A percentile compares a stretch with the other conserved stretches of the same genome.
Conservation (phyloP, 352 stramenopile genomes). For the Globisporangium emineosum region DNA sequence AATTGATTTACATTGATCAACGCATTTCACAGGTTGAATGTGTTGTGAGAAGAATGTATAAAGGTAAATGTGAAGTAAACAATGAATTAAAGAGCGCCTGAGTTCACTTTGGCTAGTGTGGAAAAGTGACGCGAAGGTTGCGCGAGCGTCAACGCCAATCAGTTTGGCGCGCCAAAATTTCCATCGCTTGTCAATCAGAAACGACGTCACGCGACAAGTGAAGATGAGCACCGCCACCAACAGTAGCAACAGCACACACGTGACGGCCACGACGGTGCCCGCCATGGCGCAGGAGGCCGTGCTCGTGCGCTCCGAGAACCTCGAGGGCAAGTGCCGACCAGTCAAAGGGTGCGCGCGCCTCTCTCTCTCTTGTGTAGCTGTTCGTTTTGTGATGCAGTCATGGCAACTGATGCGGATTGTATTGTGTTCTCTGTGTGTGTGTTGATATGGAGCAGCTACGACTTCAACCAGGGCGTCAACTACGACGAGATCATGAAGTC, state of each 20-base stretch:
- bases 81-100: neutral
- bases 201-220: neutral
- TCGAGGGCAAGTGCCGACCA: slow-evolving; percentile 60
- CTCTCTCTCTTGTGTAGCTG: neutral
- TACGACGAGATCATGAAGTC: slow-evolving; percentile 81
- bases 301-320: slow-evolving; percentile 70
- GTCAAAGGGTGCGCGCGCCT: slow-evolving; percentile 34
- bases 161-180: neutral
- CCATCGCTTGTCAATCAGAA: slow-evolving; percentile 9
- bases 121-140: slow-evolving; percentile 17
- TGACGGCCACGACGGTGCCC: slow-evolving; percentile 19
- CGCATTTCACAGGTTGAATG: no score
- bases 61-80: neutral
- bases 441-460: slow-evolving; percentile 49
- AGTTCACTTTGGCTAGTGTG: neutral
- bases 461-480: slow-evolving; percentile 90
- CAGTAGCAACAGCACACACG: neutral
- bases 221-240: slow-evolving; percentile 7
- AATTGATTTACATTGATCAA: no score
- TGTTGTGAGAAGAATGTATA: no score
- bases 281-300: slow-evolving; percentile 69
- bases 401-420: neutral
- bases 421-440: neutral
- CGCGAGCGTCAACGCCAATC: slow-evolving; percentile 15
- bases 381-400: neutral